phyloP scores from a whole-genome alignment of 78 protist species.

The Dictyostelium brefeldianum region DNA sequence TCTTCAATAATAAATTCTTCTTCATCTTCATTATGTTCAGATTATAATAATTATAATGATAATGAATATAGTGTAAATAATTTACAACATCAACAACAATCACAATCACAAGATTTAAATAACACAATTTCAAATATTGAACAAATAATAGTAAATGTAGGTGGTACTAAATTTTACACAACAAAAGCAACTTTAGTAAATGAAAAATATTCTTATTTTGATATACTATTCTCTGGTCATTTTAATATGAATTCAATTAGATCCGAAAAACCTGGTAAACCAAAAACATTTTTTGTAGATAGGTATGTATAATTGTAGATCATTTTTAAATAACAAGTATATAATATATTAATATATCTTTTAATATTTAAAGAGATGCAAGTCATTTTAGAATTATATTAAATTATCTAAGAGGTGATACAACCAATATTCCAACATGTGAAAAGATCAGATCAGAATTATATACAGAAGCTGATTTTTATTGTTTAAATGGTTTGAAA shows the following conservation, averaged over 20 bases:
- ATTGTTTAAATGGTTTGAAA: constrained; percentile 1
- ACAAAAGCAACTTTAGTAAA: constrained; percentile 21
- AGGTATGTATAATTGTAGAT: background rate
- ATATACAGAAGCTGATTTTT: constrained; percentile 8
- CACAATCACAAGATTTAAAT: background rate
- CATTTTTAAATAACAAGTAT: background rate
- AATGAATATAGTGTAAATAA: background rate
- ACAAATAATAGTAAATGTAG: constrained; percentile 29
- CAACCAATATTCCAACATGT: background rate
- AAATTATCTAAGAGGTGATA: constrained; percentile 32
- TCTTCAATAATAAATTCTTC: background rate
- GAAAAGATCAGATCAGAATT: background rate
- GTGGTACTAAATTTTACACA: constrained; percentile 30
- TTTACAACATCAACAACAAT: constrained; percentile 1
- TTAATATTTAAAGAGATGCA: constrained; percentile 17
- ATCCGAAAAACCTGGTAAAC: background rate
- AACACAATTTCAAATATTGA: background rate
- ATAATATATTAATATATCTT: background rate
- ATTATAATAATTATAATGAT: background rate
- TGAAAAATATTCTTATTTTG: constrained; percentile 12
- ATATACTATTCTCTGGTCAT: constrained; percentile 38
- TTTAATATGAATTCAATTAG: background rate
- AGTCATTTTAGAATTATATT: constrained; percentile 33
- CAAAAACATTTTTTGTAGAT: constrained; percentile 25
- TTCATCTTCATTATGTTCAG: background rate